phyloP scores from a whole-genome alignment of 441 rosid species.

The Aleurites moluccanus region DNA sequence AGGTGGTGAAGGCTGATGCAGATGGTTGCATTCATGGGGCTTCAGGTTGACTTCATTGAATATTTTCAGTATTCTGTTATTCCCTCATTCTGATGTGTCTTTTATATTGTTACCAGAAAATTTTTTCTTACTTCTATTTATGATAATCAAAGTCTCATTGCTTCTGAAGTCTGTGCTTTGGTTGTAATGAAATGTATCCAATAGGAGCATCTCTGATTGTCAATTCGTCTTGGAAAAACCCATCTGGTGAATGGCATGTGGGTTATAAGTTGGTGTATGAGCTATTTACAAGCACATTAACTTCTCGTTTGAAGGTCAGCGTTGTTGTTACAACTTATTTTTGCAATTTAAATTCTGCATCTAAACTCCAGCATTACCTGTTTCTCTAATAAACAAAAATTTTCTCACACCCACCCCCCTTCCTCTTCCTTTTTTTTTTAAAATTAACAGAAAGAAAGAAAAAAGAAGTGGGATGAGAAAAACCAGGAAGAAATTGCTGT shows the following conservation, averaged over 20 bases:
- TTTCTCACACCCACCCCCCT: too few species aligned
- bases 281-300: constrained; percentile 67
- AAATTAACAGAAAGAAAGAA: constrained; percentile 81
- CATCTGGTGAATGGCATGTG: constrained; percentile 93
- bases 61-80: neutral
- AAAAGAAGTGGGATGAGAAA: constrained; percentile 85
- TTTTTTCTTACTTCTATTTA: too few species aligned
- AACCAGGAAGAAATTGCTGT: constrained; percentile 86
- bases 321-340: neutral
- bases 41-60: constrained; percentile 53
- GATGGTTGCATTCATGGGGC: constrained; percentile 81
- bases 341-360: constrained; percentile 14
- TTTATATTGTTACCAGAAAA: too few species aligned
- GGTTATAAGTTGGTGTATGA: constrained; percentile 86
- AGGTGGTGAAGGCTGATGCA: constrained; percentile 75
- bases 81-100: neutral
- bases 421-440: constrained; percentile 5
- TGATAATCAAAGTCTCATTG: too few species aligned
- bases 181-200: constrained; percentile 3
- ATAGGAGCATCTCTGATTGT: constrained; percentile 69
- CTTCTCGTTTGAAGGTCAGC: constrained; percentile 82
- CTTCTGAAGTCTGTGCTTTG: constrained; percentile 1
- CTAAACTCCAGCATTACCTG: constrained; percentile 11
- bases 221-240: constrained; percentile 93
- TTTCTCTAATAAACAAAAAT: neutral